Conservation (phyloP, 257 asterid genomes). For the Penstemon barbatus region DNA sequence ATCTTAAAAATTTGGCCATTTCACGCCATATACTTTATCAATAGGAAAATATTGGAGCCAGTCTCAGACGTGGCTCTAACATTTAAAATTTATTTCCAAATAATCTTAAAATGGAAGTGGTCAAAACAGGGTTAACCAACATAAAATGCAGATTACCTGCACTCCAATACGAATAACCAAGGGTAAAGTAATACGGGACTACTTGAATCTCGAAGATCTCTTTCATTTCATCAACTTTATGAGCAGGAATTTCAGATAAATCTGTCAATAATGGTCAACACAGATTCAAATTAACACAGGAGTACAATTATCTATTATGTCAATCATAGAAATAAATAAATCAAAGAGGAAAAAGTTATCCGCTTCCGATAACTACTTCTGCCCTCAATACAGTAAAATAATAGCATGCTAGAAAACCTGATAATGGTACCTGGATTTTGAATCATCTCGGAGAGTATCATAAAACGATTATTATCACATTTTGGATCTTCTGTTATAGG, state of each 20-base stretch:
- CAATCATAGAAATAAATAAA: neutral
- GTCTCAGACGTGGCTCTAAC: neutral
- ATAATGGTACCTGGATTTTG: constrained; percentile 49
- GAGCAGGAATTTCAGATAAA: constrained; percentile 69
- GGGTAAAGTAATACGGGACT: constrained; percentile 68
- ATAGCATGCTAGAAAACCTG: neutral
- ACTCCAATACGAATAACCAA: constrained; percentile 86
- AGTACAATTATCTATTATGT: neutral
- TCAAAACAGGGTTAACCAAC: neutral
- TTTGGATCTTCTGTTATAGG: constrained; percentile 86
- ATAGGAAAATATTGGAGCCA: neutral
- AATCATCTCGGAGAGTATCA: constrained; percentile 74
- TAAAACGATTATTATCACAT: constrained; percentile 55
- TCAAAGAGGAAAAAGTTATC: neutral
- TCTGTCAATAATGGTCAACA: constrained; percentile 44
- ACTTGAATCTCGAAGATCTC: constrained; percentile 68
- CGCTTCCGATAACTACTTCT: neutral
- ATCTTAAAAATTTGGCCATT: no score
- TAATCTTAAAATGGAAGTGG: no score
- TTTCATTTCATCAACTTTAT: constrained; percentile 69
- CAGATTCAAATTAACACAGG: neutral
- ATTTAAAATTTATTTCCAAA: no score
- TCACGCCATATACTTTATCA: neutral
- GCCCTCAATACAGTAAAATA: neutral
- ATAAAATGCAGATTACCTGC: constrained; percentile 55